These are phyloP conservation scores for Fusarium multiceps DNA, from an alignment of 2,329 filamentous ascomycete genomes.

Conservation along the genomic window DNA sequence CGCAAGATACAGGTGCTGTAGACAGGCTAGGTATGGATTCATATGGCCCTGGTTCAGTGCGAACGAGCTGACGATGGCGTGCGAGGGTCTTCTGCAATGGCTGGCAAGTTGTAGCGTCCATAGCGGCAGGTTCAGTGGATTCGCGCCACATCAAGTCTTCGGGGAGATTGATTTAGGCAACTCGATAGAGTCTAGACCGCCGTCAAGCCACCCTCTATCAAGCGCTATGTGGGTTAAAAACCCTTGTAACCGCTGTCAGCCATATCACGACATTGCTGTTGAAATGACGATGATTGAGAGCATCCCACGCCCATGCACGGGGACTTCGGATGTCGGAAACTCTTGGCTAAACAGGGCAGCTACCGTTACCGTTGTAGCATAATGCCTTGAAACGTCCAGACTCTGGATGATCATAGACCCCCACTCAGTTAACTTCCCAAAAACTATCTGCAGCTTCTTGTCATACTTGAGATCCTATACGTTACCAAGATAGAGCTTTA, in stretches of 20 bases:
- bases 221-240: conserved; percentile 40
- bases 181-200: conserved; percentile 17
- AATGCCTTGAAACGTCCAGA: conserved; percentile 13
- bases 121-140: conserved; percentile 14
- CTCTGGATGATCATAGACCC: conserved; percentile 10
- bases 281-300: conserved; percentile 39
- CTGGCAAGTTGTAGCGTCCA: conserved; percentile 23
- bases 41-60: conserved; percentile 39
- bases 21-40: neutral
- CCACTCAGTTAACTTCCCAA: conserved; percentile 13
- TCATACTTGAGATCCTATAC: neutral
- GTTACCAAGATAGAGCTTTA: neutral
- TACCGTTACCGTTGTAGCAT: conserved; percentile 7
- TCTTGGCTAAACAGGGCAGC: neutral
- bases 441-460: neutral
- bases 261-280: conserved; percentile 44
- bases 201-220: conserved; percentile 24
- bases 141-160: conserved; percentile 33
- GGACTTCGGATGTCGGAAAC: conserved; percentile 34
- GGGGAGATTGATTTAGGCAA: conserved; percentile 31
- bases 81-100: conserved; percentile 43
- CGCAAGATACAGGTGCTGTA: neutral
- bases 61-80: conserved; percentile 48
- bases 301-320: conserved; percentile 26
- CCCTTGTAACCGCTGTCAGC: conserved; percentile 36